Percentiles rank a stretch among this genome's conserved stretches.
Conservation (phyloP, 2,329 filamentous ascomycete species). For the Onygenales sp. region DNA sequence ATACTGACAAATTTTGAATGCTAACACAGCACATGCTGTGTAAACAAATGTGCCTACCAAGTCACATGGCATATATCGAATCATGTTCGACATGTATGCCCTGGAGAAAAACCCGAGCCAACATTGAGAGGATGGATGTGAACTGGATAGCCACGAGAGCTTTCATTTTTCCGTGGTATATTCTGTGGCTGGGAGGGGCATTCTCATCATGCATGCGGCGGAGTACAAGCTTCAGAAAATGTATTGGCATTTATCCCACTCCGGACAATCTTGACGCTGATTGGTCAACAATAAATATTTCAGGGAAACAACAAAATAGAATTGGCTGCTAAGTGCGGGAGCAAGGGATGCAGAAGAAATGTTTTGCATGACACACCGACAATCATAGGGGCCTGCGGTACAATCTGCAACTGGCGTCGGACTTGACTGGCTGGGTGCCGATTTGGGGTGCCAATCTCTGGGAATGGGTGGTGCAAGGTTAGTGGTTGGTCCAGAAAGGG, state of each 20-base stretch:
- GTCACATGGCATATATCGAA: slow-evolving; percentile 3
- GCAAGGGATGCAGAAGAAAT: slow-evolving; percentile 1
- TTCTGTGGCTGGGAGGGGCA: neutral
- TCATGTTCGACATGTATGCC: slow-evolving; percentile 1
- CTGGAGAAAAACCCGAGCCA: neutral
- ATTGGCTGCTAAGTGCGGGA: slow-evolving; percentile 1
- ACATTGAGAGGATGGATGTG: neutral
- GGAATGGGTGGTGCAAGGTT: slow-evolving; percentile 1
- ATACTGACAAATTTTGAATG: neutral
- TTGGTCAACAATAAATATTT: neutral
- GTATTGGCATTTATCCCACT: neutral
- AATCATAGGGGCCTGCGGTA: neutral
- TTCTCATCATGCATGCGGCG: neutral
- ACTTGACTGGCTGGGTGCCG: neutral
- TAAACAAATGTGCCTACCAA: neutral
- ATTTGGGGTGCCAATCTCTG: neutral
- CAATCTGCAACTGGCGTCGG: neutral
- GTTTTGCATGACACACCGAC: slow-evolving; percentile 2
- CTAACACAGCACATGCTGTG: slow-evolving; percentile 1
- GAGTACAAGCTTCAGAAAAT: neutral
- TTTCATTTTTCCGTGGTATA: neutral
- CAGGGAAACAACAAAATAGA: neutral
- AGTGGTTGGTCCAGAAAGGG: neutral
- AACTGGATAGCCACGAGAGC: neutral
- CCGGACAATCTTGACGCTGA: neutral